phyloP scores from a whole-genome alignment of 805 yeast genomes.

The Candida insectalens region DNA sequence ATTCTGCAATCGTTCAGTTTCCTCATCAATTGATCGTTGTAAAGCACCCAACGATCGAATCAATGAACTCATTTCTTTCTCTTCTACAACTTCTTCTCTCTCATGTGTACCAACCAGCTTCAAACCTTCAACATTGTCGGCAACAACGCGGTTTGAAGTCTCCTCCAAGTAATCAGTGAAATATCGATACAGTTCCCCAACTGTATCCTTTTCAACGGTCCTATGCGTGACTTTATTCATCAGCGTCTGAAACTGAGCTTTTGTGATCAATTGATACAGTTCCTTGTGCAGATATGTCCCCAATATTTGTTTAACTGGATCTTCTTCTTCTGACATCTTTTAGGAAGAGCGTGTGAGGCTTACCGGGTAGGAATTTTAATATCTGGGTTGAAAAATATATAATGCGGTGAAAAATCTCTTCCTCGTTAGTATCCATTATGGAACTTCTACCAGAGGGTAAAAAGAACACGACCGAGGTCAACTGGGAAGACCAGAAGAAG shows the following conservation, averaged over 20 bases:
- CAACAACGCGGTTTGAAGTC: conserved; percentile 5
- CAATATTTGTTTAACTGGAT: conserved; percentile 15
- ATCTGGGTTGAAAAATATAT: too few species aligned
- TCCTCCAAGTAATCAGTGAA: conserved; percentile 10
- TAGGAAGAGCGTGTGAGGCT: too few species aligned
- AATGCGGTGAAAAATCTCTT: neutral
- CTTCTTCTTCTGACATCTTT: conserved; percentile 3
- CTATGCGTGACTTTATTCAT: conserved; percentile 7
- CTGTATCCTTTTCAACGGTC: conserved; percentile 3
- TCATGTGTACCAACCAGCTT: conserved; percentile 7
- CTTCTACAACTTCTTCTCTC: neutral
- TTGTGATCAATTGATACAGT: conserved; percentile 13
- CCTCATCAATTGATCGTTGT: too few species aligned
- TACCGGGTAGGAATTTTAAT: too few species aligned
- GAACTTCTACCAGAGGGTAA: conserved; percentile 44
- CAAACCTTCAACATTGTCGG: conserved; percentile 7
- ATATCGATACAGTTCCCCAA: conserved; percentile 9
- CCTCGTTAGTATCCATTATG: conserved; percentile 8
- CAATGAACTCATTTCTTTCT: conserved; percentile 8
- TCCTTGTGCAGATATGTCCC: conserved; percentile 15
- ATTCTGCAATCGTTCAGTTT: conserved; percentile 6
- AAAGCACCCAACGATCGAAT: too few species aligned
- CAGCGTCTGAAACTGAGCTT: conserved; percentile 10
- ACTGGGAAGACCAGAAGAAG: conserved; percentile 79
- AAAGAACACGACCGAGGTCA: conserved; percentile 47